Evolutionary conservation across 208 protist species (phyloP).

Genomic region (Acanthamoeba rhysodes): DNA sequence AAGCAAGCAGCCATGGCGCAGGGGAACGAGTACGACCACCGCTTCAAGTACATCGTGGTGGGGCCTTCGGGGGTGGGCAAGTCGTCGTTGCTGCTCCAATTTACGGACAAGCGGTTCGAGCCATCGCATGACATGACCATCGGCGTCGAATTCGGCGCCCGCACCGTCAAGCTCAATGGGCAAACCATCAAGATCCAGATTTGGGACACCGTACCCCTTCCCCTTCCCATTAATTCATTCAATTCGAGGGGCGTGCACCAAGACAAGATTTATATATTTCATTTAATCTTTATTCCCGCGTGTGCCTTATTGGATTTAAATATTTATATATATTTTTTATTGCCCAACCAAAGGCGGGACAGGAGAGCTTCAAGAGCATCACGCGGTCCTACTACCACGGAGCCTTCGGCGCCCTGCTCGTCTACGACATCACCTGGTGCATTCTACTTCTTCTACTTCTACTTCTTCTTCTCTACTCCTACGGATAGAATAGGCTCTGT

Average conservation of each 20-base stretch:
- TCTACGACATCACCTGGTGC: constrained; percentile 98
- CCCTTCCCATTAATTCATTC: no score
- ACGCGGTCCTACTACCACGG: constrained; percentile 99
- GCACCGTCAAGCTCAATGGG: constrained; percentile 96
- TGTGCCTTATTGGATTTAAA: no score
- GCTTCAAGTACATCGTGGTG: constrained; percentile 98
- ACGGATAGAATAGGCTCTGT: neutral
- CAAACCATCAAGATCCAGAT: constrained; percentile 99
- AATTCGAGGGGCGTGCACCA: no score
- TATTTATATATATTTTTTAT: no score
- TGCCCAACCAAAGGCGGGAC: constrained; percentile 87
- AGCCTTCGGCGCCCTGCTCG: constrained; percentile 98
- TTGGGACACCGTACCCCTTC: constrained; percentile 96
- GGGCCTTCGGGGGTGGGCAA: constrained; percentile 97
- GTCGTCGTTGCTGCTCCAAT: constrained; percentile 98
- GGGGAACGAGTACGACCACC: constrained; percentile 44
- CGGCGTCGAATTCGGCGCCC: constrained; percentile 99
- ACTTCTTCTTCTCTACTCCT: neutral
- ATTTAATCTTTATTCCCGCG: no score
- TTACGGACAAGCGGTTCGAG: constrained; percentile 99
- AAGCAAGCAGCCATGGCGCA: neutral
- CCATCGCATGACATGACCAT: constrained; percentile 99
- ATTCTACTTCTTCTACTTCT: neutral
- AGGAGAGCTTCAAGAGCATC: constrained; percentile 99
- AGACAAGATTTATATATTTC: no score